These are phyloP conservation scores for Scleroderma citrinum DNA, from an alignment of 768 basidiomycete genomes.

Conservation along the genomic window DNA sequence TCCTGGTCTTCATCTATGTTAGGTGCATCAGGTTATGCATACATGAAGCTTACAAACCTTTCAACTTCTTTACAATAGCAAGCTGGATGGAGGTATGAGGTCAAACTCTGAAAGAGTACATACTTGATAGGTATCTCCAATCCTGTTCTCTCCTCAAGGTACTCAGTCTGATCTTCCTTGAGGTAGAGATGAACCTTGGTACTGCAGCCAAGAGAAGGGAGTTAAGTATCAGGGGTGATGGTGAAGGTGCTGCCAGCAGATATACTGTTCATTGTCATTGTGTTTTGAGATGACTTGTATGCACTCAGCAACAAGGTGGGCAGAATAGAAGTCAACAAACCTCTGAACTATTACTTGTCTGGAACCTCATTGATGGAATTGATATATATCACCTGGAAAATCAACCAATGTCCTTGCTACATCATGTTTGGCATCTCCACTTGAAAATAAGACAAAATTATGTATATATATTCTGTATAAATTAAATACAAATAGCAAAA, in stretches of 20 bases:
- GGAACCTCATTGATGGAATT: no score
- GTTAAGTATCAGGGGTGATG: slow-evolving; percentile 88
- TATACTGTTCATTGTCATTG: slow-evolving; percentile 99
- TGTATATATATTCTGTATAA: no score
- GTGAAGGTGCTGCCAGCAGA: slow-evolving; percentile 99
- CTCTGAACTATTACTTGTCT: no score
- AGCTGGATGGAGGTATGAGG: slow-evolving; percentile 99
- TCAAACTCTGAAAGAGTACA: slow-evolving; percentile 99
- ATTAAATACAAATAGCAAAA: no score
- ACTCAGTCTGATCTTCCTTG: slow-evolving; percentile 99
- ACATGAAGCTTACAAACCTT: slow-evolving; percentile 56
- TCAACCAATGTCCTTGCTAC: no score
- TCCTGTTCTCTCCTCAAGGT: slow-evolving; percentile 98
- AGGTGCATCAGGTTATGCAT: no score
- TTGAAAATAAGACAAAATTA: no score
- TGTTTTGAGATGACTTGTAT: slow-evolving; percentile 99
- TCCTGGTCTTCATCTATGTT: slow-evolving; percentile 40
- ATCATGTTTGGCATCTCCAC: no score
- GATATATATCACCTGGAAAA: no score
- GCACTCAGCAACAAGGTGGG: slow-evolving; percentile 97
- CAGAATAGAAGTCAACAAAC: slow-evolving; percentile 99
- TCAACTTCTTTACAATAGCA: slow-evolving; percentile 98
- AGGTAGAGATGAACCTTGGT: slow-evolving; percentile 87
- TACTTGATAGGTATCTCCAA: slow-evolving; percentile 99
- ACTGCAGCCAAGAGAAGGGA: slow-evolving; percentile 89